These are phyloP conservation scores for Coemansia sp. DNA, from an alignment of 192 early-diverging fungal genomes.

Conservation along the genomic window DNA sequence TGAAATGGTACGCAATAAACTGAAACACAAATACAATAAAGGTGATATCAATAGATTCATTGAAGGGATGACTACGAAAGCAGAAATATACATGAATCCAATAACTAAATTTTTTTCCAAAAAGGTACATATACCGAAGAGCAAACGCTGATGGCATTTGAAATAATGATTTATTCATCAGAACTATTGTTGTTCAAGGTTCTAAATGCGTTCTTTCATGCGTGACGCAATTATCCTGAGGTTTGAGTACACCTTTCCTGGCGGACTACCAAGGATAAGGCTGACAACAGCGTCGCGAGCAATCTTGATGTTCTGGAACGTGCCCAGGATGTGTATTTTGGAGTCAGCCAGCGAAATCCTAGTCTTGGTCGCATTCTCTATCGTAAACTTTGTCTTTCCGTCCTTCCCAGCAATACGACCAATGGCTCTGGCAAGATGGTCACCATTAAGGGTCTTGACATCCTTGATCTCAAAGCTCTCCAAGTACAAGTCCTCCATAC, in stretches of 20 bases:
- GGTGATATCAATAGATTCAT: too few species aligned
- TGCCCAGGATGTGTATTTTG: conserved; percentile 94
- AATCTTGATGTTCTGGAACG: conserved; percentile 95
- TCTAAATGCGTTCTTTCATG: conserved; percentile 88
- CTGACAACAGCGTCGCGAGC: conserved; percentile 89
- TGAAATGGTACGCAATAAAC: too few species aligned
- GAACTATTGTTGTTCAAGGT: neutral
- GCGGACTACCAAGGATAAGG: conserved; percentile 91
- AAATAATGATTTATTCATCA: neutral
- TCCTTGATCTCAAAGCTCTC: conserved; percentile 99
- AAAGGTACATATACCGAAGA: too few species aligned
- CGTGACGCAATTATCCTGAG: conserved; percentile 82
- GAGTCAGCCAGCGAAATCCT: conserved; percentile 96
- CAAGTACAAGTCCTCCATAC: conserved; percentile 95
- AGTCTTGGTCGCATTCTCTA: conserved; percentile 96
- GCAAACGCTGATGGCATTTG: too few species aligned
- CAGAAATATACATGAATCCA: too few species aligned
- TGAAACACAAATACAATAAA: too few species aligned
- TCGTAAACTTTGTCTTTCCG: conserved; percentile 96
- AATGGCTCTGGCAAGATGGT: conserved; percentile 95
- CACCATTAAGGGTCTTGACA: conserved; percentile 91
- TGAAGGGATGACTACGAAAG: too few species aligned
- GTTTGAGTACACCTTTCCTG: conserved; percentile 95
- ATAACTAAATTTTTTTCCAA: too few species aligned
- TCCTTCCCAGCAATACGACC: conserved; percentile 98